These are phyloP conservation scores for Eragrostis curvula DNA, from an alignment of 176 grass and related monocot species.

Conservation along the genomic window DNA sequence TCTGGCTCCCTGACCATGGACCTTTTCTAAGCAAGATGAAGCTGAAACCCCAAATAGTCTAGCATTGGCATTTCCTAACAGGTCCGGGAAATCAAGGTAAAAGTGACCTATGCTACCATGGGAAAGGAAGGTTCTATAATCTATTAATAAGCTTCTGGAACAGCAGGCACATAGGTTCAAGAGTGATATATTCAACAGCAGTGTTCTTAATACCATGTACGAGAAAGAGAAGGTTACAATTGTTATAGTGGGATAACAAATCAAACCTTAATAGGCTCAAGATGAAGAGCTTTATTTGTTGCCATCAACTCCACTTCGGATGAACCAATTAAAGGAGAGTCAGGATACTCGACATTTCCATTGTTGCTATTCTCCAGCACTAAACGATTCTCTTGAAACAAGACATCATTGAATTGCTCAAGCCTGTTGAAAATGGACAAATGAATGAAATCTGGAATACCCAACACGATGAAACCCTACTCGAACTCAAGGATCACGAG, in stretches of 20 bases:
- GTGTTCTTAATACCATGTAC: not conserved
- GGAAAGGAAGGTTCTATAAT: not conserved
- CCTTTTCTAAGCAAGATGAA: conserved; percentile 27
- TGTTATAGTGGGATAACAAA: conserved; percentile 22
- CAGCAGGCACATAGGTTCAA: not conserved
- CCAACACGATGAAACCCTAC: not conserved
- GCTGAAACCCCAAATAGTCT: conserved; percentile 5
- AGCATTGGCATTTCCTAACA: conserved; percentile 27
- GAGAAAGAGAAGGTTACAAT: not conserved
- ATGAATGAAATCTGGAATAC: conserved; percentile 27
- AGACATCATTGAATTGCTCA: conserved; percentile 94
- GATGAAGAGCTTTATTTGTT: conserved; percentile 67
- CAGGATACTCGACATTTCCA: conserved; percentile 51
- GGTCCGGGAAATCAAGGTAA: not conserved
- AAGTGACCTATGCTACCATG: conserved; percentile 3
- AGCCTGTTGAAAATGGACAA: conserved; percentile 58
- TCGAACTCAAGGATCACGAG: conserved; percentile 23
- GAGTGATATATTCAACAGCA: not conserved
- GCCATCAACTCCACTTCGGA: conserved; percentile 54
- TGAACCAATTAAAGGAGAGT: conserved; percentile 67
- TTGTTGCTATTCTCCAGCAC: conserved; percentile 42
- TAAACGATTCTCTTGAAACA: conserved; percentile 82
- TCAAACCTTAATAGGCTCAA: conserved; percentile 77
- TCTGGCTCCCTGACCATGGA: not conserved
- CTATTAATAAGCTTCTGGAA: conserved; percentile 17